phyloP scores from a whole-genome alignment of 1,284 basidiomycete species.

The Termitomyces sp. region DNA sequence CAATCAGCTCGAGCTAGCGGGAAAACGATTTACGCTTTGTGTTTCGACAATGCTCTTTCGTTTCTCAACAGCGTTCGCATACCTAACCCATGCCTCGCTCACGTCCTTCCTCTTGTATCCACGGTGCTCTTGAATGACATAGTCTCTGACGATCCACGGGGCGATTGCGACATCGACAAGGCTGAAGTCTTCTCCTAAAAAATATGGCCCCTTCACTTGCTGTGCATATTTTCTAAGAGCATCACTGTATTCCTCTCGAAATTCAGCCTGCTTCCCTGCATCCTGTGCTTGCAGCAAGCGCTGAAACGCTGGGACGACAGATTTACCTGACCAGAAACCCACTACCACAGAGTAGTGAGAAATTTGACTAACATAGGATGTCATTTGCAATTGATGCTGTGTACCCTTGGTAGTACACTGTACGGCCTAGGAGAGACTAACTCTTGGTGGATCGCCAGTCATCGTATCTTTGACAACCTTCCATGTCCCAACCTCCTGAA shows the following conservation, averaged over 20 bases:
- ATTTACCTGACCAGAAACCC: too few species aligned
- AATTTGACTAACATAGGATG: too few species aligned
- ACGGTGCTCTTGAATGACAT: conserved; percentile 46
- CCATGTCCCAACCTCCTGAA: too few species aligned
- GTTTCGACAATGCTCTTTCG: conserved; percentile 48
- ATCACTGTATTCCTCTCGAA: conserved; percentile 40
- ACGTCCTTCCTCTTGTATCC: conserved; percentile 43
- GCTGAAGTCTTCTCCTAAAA: conserved; percentile 50
- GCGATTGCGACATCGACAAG: conserved; percentile 56
- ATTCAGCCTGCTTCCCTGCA: conserved; percentile 41
- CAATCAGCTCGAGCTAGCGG: neutral
- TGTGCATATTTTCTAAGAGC: conserved; percentile 42
- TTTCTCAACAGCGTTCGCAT: conserved; percentile 38
- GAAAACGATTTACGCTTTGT: conserved; percentile 37
- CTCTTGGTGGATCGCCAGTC: too few species aligned
- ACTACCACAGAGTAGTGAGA: too few species aligned
- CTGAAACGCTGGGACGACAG: conserved; percentile 48
- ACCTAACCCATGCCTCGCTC: conserved; percentile 42
- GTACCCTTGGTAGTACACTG: too few species aligned
- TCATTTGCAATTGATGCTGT: too few species aligned
- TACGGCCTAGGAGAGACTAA: too few species aligned
- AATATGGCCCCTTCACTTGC: conserved; percentile 55
- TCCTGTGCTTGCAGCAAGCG: conserved; percentile 52
- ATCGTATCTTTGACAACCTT: too few species aligned
- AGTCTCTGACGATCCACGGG: conserved; percentile 53